These are phyloP conservation scores for Pyrenochaeta sp. DNA, from an alignment of 2,329 filamentous ascomycete genomes.

Conservation along the genomic window DNA sequence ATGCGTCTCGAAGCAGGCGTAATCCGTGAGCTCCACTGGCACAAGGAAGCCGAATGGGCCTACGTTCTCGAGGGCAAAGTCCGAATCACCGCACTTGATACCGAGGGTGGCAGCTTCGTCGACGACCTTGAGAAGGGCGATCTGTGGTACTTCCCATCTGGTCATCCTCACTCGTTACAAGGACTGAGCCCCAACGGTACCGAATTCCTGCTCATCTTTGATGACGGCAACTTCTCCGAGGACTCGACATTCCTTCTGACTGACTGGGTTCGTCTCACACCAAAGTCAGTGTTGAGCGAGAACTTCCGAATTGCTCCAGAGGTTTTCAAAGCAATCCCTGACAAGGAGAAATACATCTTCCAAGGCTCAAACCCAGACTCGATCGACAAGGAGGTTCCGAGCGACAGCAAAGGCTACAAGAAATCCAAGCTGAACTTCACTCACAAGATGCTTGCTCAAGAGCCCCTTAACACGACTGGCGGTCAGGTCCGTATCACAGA, in stretches of 20 bases:
- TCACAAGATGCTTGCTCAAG: constrained; percentile 75
- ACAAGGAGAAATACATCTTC: constrained; percentile 79
- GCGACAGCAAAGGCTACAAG: constrained; percentile 65
- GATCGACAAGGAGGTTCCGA: constrained; percentile 71
- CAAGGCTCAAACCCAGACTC: constrained; percentile 70
- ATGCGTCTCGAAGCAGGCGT: constrained; percentile 78
- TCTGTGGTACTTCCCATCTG: constrained; percentile 82
- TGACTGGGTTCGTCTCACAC: constrained; percentile 77
- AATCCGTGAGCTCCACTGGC: constrained; percentile 82
- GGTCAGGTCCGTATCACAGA: constrained; percentile 78
- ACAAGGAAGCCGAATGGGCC: constrained; percentile 82
- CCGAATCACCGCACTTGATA: constrained; percentile 76
- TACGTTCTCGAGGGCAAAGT: constrained; percentile 76
- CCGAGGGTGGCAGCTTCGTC: constrained; percentile 78
- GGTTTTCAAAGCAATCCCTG: constrained; percentile 73
- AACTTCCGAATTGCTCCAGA: constrained; percentile 78
- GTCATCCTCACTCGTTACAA: constrained; percentile 79
- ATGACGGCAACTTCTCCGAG: constrained; percentile 67
- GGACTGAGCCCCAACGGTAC: constrained; percentile 72
- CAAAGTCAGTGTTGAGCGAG: constrained; percentile 74
- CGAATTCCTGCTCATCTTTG: constrained; percentile 71
- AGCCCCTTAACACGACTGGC: constrained; percentile 71
- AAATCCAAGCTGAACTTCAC: constrained; percentile 74
- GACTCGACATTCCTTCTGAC: constrained; percentile 77
- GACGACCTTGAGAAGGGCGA: constrained; percentile 80